Percentiles rank a stretch among this genome's conserved stretches.
Conservation (phyloP, 1,139 yeast species). For the Yamadazyma taylorii region DNA sequence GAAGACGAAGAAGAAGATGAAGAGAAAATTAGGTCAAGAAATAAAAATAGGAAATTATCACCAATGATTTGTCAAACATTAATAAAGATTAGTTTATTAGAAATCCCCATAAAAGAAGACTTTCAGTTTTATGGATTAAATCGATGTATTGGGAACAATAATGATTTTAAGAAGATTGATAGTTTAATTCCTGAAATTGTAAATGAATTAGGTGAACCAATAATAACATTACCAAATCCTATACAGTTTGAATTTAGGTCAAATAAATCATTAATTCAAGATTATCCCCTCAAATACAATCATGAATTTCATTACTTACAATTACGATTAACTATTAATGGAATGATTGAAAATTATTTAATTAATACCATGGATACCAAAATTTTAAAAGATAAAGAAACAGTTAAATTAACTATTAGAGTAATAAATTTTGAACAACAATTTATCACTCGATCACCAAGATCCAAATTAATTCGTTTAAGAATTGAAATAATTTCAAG, state of each 20-base stretch:
- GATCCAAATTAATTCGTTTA: conserved; percentile 40
- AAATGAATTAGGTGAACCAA: conserved; percentile 24
- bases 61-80: conserved; percentile 32
- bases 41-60: conserved; percentile 28
- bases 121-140: conserved; percentile 54
- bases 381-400: conserved; percentile 34
- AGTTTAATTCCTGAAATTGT: conserved; percentile 30
- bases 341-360: conserved; percentile 45
- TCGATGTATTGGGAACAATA: conserved; percentile 52
- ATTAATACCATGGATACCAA: conserved; percentile 30
- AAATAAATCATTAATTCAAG: not conserved
- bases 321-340: conserved; percentile 41
- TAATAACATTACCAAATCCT: conserved; percentile 38
- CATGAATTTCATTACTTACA: conserved; percentile 47
- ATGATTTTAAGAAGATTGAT: conserved; percentile 35
- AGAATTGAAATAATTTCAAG: conserved; percentile 46
- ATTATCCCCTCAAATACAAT: conserved; percentile 24
- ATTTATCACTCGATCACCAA: conserved; percentile 44
- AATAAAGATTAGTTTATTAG: conserved; percentile 39
- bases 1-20: no score
- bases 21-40: no score
- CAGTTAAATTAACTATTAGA: conserved; percentile 45
- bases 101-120: conserved; percentile 40
- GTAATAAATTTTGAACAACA: conserved; percentile 55
- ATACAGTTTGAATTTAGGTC: conserved; percentile 1